These are phyloP conservation scores for Monosporascus sp. DNA, from an alignment of 2,329 filamentous ascomycete genomes.

Conservation along the genomic window DNA sequence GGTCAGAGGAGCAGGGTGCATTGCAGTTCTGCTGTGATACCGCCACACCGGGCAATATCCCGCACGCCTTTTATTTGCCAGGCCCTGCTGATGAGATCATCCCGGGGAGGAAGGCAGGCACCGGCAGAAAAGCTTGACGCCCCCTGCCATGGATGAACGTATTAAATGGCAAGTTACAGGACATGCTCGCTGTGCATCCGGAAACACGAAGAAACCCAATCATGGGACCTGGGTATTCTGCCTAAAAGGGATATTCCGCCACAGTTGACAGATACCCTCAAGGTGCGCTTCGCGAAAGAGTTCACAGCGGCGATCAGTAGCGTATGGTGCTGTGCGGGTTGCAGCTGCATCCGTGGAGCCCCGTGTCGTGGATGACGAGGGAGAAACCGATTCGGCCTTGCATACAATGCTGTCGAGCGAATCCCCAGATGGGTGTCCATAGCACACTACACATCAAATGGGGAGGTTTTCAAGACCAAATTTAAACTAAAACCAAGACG, in stretches of 20 bases:
- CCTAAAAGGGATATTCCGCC: not conserved
- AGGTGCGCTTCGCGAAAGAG: not conserved
- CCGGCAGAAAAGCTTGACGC: not conserved
- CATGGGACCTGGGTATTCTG: not conserved
- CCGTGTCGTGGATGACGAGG: too few relatives aligned
- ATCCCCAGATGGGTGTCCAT: too few relatives aligned
- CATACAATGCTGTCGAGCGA: too few relatives aligned
- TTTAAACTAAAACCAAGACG: not conserved
- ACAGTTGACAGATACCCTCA: not conserved
- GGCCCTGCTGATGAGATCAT: not conserved
- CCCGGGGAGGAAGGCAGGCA: not conserved
- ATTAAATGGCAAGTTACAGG: not conserved
- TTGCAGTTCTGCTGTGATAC: not conserved
- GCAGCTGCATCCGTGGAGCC: not conserved
- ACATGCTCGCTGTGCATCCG: not conserved
- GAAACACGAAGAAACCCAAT: not conserved
- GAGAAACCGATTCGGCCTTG: too few relatives aligned
- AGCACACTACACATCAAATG: too few relatives aligned
- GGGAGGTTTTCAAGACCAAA: not conserved
- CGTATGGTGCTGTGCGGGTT: not conserved
- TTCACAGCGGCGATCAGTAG: not conserved
- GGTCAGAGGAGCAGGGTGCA: not conserved
- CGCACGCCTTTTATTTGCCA: not conserved
- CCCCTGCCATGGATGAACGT: not conserved
- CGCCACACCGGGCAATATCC: not conserved